These are phyloP conservation scores for Suillus ampliporus DNA, from an alignment of 768 basidiomycete species.

Conservation along the genomic window DNA sequence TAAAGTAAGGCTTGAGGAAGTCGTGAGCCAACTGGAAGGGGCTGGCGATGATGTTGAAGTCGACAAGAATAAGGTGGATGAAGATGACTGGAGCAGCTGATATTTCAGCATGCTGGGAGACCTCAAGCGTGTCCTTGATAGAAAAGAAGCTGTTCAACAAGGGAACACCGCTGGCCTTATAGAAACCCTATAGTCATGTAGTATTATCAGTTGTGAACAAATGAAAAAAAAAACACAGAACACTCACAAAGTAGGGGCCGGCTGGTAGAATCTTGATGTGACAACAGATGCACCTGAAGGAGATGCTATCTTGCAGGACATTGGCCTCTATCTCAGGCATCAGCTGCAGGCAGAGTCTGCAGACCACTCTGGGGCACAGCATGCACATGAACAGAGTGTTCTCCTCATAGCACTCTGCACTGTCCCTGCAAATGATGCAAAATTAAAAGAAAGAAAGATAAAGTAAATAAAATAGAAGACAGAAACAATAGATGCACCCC, in stretches of 20 bases:
- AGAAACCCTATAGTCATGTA: background rate
- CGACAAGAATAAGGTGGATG: background rate
- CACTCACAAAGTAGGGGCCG: slow-evolving; percentile 2
- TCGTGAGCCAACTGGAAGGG: background rate
- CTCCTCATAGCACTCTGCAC: background rate
- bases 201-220: background rate
- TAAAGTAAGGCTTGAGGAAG: background rate
- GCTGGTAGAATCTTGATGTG: background rate
- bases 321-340: background rate
- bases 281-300: background rate
- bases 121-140: background rate
- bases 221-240: background rate
- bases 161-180: background rate
- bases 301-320: background rate
- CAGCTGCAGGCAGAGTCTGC: background rate
- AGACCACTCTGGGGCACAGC: background rate
- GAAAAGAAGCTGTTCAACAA: background rate
- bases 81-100: background rate
- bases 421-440: background rate
- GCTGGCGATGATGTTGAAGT: background rate
- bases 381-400: background rate
- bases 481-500: background rate
- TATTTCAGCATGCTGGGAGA: background rate
- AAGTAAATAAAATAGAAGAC: background rate
- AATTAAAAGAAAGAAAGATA: background rate